A percentile compares a stretch with the other conserved stretches of the same genome.
phyloP scores from a whole-genome alignment of 148 eudicot species.

The Suaeda aralocaspica region DNA sequence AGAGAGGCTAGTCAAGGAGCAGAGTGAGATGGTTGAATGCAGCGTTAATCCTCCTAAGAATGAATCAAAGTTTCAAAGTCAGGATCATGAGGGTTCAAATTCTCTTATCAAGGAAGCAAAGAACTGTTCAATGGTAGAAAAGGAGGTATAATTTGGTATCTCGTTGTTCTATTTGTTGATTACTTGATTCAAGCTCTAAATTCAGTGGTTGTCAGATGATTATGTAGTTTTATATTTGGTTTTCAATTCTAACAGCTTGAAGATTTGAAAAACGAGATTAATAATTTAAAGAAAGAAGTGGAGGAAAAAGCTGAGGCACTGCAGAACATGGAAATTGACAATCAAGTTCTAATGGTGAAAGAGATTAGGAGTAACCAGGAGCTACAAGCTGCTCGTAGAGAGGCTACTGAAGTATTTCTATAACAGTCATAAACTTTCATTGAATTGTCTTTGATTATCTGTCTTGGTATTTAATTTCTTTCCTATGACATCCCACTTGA shows the following conservation, averaged over 20 bases:
- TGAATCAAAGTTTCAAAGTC: background rate
- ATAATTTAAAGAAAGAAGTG: conserved; percentile 7
- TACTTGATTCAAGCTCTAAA: background rate
- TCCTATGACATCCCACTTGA: background rate
- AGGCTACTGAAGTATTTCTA: conserved; percentile 21
- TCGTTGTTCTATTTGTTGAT: background rate
- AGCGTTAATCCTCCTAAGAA: background rate
- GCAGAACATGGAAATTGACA: conserved; percentile 24
- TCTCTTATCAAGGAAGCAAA: background rate
- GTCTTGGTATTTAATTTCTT: background rate
- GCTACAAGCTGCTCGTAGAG: conserved; percentile 31
- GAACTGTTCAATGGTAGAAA: conserved; percentile 12
- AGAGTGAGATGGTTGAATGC: conserved; percentile 1
- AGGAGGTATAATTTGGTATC: background rate
- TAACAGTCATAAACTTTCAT: background rate
- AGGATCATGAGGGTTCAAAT: background rate
- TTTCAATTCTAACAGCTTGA: conserved; percentile 1
- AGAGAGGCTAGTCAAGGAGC: conserved; percentile 14
- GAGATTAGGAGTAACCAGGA: conserved; percentile 30
- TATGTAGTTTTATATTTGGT: background rate
- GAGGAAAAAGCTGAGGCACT: conserved; percentile 22
- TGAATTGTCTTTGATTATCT: background rate
- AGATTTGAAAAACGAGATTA: conserved; percentile 15
- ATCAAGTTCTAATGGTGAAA: conserved; percentile 25
- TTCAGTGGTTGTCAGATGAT: background rate